These are phyloP conservation scores for Backusella tuberculispora DNA, from an alignment of 192 early-diverging fungal species.

Conservation along the genomic window DNA sequence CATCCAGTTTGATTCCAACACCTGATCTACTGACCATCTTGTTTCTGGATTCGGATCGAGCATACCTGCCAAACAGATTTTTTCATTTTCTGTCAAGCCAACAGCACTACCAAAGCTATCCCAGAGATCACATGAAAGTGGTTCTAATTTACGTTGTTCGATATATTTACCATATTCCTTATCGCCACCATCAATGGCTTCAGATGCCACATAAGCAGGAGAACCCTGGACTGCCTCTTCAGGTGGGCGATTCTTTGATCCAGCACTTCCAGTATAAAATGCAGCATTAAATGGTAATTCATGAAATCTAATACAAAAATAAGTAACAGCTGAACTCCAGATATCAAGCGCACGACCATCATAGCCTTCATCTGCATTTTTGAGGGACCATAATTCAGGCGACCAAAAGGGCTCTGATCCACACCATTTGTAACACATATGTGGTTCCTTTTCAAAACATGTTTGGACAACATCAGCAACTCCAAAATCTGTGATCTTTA, in stretches of 20 bases:
- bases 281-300: constrained; percentile 39
- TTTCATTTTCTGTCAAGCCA: constrained; percentile 54
- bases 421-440: constrained; percentile 86
- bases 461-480: constrained; percentile 93
- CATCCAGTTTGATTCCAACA: constrained; percentile 60
- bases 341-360: constrained; percentile 90
- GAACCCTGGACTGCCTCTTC: constrained; percentile 10
- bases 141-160: constrained; percentile 27
- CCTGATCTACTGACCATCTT: constrained; percentile 69
- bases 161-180: constrained; percentile 56
- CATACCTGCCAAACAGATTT: constrained; percentile 77
- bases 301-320: constrained; percentile 79
- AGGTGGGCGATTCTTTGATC: not conserved
- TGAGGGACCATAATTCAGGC: constrained; percentile 81
- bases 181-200: constrained; percentile 62
- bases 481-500: constrained; percentile 99
- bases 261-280: constrained; percentile 14
- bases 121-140: constrained; percentile 60
- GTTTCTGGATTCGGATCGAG: constrained; percentile 77
- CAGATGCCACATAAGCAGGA: constrained; percentile 69
- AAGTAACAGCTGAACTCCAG: constrained; percentile 95
- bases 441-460: constrained; percentile 75
- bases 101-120: constrained; percentile 44
- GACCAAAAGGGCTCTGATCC: constrained; percentile 98
- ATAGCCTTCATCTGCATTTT: constrained; percentile 68